These are phyloP conservation scores for Pleurotus pulmonarius DNA, from an alignment of 768 basidiomycete genomes.

Conservation along the genomic window DNA sequence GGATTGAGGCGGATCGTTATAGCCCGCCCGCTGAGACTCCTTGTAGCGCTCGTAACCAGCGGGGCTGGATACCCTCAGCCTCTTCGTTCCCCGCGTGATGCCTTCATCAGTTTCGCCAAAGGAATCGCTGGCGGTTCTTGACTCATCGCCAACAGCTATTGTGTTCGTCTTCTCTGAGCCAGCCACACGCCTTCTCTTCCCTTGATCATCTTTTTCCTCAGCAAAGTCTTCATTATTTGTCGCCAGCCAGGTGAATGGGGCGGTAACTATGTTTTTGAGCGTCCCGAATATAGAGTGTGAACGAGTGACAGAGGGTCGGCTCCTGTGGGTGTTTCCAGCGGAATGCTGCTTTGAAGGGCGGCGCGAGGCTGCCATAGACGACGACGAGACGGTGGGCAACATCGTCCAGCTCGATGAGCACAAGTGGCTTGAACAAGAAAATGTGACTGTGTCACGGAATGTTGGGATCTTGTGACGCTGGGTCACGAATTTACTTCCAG, in stretches of 20 bases:
- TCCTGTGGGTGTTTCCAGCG: neutral
- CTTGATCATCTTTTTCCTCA: constrained; percentile 42
- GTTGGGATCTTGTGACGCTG: neutral
- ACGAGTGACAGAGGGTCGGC: constrained; percentile 31
- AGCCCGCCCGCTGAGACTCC: constrained; percentile 21
- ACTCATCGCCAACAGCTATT: constrained; percentile 10
- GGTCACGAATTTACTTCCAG: neutral
- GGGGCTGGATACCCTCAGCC: constrained; percentile 51
- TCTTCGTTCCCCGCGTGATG: constrained; percentile 37
- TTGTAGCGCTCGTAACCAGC: constrained; percentile 27
- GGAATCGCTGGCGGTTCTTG: constrained; percentile 19
- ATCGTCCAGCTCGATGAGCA: constrained; percentile 7
- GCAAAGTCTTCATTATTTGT: constrained; percentile 43
- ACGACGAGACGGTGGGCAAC: constrained; percentile 9
- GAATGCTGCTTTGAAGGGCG: neutral
- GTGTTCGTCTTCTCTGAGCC: constrained; percentile 24
- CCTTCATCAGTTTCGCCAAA: constrained; percentile 25
- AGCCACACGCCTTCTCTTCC: constrained; percentile 51
- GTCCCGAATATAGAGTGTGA: constrained; percentile 57
- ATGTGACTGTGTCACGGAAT: constrained; percentile 6
- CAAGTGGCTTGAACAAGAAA: constrained; percentile 8
- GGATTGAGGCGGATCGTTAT: constrained; percentile 53
- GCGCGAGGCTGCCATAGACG: constrained; percentile 1
- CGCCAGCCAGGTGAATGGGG: constrained; percentile 57
- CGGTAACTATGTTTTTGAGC: constrained; percentile 64